Percentiles rank a stretch among this genome's conserved stretches.
These are phyloP conservation scores for Alnus rubra DNA, from an alignment of 306 rosid species.

Conservation along the genomic window DNA sequence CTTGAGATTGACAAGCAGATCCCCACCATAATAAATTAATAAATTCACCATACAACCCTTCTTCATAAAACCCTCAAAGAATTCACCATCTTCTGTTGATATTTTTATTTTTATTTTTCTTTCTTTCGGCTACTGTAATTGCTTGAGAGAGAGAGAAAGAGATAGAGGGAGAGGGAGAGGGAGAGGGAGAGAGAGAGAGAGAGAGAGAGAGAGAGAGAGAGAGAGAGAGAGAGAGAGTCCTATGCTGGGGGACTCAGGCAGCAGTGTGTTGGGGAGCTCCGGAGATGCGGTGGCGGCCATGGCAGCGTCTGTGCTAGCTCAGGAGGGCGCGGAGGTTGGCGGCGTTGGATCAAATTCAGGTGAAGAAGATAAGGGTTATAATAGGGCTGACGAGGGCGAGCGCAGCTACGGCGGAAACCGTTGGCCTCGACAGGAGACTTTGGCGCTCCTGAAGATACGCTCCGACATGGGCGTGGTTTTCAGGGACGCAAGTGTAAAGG, in stretches of 20 bases:
- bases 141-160: slow-evolving; percentile 21
- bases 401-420: slow-evolving; percentile 78
- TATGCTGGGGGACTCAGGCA: slow-evolving; percentile 79
- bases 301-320: slow-evolving; percentile 14
- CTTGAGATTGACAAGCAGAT: slow-evolving; percentile 79
- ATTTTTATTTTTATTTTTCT: slow-evolving; percentile 37
- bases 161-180: slow-evolving; percentile 13
- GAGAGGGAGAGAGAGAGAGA: slow-evolving; percentile 25
- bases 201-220: slow-evolving; percentile 12
- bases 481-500: slow-evolving; percentile 84
- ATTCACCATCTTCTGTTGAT: slow-evolving; percentile 55
- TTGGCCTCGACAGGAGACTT: slow-evolving; percentile 91
- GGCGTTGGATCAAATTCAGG: slow-evolving; percentile 66
- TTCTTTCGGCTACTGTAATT: slow-evolving; percentile 50
- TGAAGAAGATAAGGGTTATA: slow-evolving; percentile 52
- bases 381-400: slow-evolving; percentile 54
- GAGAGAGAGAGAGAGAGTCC: slow-evolving; percentile 35
- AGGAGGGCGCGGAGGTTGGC: slow-evolving; percentile 26
- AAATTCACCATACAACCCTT: slow-evolving; percentile 60
- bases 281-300: slow-evolving; percentile 41
- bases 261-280: slow-evolving; percentile 54
- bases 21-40: slow-evolving; percentile 75
- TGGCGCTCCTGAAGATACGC: slow-evolving; percentile 82
- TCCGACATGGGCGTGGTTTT: slow-evolving; percentile 92
- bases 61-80: slow-evolving; percentile 63